Evolutionary conservation across 805 yeast species (phyloP).

Genomic region (Myxozyma neglecta): DNA sequence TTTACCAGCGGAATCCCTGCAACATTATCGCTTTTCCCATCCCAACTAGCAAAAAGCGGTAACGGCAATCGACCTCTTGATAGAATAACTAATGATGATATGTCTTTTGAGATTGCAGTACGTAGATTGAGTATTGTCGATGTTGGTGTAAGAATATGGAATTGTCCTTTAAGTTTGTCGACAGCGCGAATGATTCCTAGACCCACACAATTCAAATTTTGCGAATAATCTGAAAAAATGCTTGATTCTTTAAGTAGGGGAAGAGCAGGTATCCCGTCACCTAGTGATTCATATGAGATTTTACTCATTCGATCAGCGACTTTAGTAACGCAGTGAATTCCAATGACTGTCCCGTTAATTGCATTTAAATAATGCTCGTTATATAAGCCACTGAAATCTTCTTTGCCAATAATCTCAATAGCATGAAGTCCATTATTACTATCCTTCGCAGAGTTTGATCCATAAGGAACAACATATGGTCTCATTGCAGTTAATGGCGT

Average conservation of each 20-base stretch:
- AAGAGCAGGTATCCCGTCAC: background rate
- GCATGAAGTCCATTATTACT: constrained; percentile 36
- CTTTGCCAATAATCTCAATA: constrained; percentile 27
- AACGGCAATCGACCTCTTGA: constrained; percentile 21
- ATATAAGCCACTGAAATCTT: constrained; percentile 25
- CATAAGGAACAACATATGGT: constrained; percentile 37
- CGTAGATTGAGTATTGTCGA: background rate
- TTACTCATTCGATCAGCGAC: background rate
- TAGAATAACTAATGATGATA: constrained; percentile 1
- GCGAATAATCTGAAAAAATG: background rate
- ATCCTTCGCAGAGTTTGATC: constrained; percentile 31
- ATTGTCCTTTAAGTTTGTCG: background rate
- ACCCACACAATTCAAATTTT: constrained; percentile 17
- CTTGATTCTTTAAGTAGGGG: constrained; percentile 3
- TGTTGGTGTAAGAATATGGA: constrained; percentile 15
- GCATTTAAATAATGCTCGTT: constrained; percentile 35
- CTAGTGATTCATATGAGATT: background rate
- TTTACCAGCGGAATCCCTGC: constrained; percentile 10
- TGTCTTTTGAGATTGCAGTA: background rate
- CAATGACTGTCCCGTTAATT: constrained; percentile 42
- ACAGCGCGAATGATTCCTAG: constrained; percentile 23
- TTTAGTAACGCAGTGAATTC: constrained; percentile 30
- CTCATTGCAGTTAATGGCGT: constrained; percentile 40
- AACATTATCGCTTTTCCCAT: constrained; percentile 10
- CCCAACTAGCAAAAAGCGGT: constrained; percentile 23